These are phyloP conservation scores for Racocetra persica DNA, from an alignment of 371 early-diverging fungal species.

Conservation along the genomic window DNA sequence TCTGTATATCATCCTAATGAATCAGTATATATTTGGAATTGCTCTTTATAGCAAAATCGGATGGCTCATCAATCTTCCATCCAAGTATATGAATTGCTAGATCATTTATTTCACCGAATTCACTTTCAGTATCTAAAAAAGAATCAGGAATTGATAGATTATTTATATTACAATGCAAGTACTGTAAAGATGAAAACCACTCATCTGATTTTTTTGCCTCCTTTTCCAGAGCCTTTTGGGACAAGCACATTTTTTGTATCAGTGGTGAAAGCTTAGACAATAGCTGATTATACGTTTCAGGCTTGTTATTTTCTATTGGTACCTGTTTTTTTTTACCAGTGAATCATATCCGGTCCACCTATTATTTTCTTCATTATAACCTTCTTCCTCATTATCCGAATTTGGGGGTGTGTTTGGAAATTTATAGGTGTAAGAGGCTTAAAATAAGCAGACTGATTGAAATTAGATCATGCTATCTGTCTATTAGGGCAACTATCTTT, in stretches of 20 bases:
- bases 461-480: background rate
- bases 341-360: background rate
- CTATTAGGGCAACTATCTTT: too few species aligned
- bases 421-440: background rate
- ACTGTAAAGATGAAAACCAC: conserved; percentile 12
- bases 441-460: background rate
- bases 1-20: background rate
- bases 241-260: background rate
- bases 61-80: background rate
- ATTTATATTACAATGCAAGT: background rate
- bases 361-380: conserved; percentile 3
- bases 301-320: background rate
- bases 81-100: background rate
- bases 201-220: conserved; percentile 9
- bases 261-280: background rate
- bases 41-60: background rate
- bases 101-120: background rate
- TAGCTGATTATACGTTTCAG: background rate
- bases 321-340: conserved; percentile 11
- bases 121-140: conserved; percentile 1
- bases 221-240: background rate
- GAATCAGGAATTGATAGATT: background rate
- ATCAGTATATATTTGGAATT: conserved; percentile 1
- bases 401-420: background rate
- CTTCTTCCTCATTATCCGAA: background rate